Base-by-base conservation (phyloP, 345 rosid genomes). In the Euphorbia lathyris region DNA sequence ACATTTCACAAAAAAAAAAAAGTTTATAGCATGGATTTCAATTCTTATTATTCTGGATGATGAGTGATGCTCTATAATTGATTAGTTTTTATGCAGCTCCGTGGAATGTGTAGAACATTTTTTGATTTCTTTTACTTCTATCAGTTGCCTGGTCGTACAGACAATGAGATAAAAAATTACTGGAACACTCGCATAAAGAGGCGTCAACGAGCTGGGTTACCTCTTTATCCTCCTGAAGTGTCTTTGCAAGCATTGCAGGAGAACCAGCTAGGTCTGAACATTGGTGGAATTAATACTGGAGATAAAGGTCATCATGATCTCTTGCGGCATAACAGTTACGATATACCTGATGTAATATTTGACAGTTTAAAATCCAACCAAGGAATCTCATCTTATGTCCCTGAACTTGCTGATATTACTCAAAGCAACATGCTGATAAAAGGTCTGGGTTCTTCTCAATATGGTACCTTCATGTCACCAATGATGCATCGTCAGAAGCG, bases 171-270 rank as follows among this genome's bases (percentile, higher is more conserved):
- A 81, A 95, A 95, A 77, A 95, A 95, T 82, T 95, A 95, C 69
- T 95, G 99, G 99, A 95, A 95, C 82, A 95, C 99, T 19, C 82
- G 97, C 68, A 87, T 92, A 72, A 95, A 95, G 82, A 84, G 99
- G 71, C 93, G 94, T 22, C 96, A 86, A 64, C 87, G 96, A 60
- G 99, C 97, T 75, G 99, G 98, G 22, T 87, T 95, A 66, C 97
- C 99, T 12, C 97, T 92, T 69, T 95, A 95, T 83, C 97, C 99
- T 72, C 88, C 94, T 30, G 96, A 89, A 71, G 75, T 87, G 65
- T 82, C 83, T 73, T 78, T 79, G 66, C 93, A 87, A 73, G 84
- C 86, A 56, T 51, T 77, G 78, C 90, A 86, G 52, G 92, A 86
- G 74, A 78, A 79, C 70, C 92, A 83, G 27, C 80, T 74, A 77